Base-by-base conservation (phyloP, 2,329 filamentous ascomycete genomes). In the Phaeosphaeriaceae sp. region DNA sequence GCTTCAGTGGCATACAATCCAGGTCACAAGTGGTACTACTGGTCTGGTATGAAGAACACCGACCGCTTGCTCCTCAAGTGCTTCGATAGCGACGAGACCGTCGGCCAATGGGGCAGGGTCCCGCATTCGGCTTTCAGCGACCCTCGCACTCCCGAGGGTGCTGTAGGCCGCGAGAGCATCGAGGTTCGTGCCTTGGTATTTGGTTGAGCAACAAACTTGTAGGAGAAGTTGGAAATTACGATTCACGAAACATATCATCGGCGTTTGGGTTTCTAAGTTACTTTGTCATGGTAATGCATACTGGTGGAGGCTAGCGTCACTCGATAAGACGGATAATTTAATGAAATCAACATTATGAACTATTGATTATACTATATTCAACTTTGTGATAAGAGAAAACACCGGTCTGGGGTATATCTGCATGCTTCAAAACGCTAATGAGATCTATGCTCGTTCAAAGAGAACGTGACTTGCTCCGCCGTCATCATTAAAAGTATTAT, bases 161-260 rank as follows among this genome's bases (percentile, higher is more conserved):
- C 90, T 4, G 87, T 88, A 62, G 86, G 85, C 0, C 84, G 93
- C 64, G 91, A 96, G 82, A 96, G 92, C 74, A 96, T 97, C 73
- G 93, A 97, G 78, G 91, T 97, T 17, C 85, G 93, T 67, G 88
- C 91, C 36, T 81, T 97, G 76, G 90, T 97, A 0, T 96, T 97
- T 83, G 91, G 90, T 11, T 75, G 57, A 54, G 24, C 17, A 3
- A 13, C 13, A n/a, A 13, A 27, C 10, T 45, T 22, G 42, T 36
- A 3, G 31, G 31, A 13, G 6, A 13, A 9, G 4, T 27, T 21
- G 3, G n/a, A 45, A 13, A 21, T 45, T 15, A 52, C 20, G 50
- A 52, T 10, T 52, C 41, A 44, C 21, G 50, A 52, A 45, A 22
- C 42, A 21, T 36, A 36, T 5, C 31, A 36, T n/a, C n/a, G 31